Evolutionary conservation across 805 yeast species (phyloP), one percentile per base, ranked within the genome.

Genomic region (Aciculoconidium aculeatum): DNA sequence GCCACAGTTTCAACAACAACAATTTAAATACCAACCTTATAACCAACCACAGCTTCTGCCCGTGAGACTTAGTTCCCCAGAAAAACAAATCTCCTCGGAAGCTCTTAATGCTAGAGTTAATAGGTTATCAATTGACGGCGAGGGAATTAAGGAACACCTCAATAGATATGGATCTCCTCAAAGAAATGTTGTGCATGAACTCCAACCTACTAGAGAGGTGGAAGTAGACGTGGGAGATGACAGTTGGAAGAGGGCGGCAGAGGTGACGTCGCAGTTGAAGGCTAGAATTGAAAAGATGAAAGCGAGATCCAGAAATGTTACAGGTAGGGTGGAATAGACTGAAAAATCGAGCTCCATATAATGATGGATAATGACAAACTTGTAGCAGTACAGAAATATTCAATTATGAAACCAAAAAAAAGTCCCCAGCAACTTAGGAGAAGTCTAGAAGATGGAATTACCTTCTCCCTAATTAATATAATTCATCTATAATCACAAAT

Each of bases 231-330:
- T 58, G 23, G 65, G 67, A 25, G 82, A 73, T 35, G 87, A 79
- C 35, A 77, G 82, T 42, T 87, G 96, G 96, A 75, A 71, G 41
- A 72, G 90, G 27, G 95, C 96, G 0, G 88, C 92, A 0, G 94
- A 83, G 43, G 94, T 86, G 8, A 87, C 96, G 1, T 72, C 77
- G 3, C 90, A 82, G 52, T 70, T 87, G 47, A 83, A 80, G 51
- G 94, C 87, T 1, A 63, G 96, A 44, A 87, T 87, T 25, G 94
- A 84, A 54, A 79, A 80, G 53, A 86, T 87, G 95, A 82, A 82
- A 49, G 84, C 84, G 8, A 66, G 80, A 26, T 52, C 65, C 11
- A 41, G 58, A 19, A 31, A 27, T 19, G 32, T 31, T 19, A 31
- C 36, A n/a, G n/a, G n/a, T n/a, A n/a, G n/a, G n/a, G n/a, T n/a